phyloP scores from a whole-genome alignment of 2,329 filamentous ascomycete species.

The Venturiaceae sp. region DNA sequence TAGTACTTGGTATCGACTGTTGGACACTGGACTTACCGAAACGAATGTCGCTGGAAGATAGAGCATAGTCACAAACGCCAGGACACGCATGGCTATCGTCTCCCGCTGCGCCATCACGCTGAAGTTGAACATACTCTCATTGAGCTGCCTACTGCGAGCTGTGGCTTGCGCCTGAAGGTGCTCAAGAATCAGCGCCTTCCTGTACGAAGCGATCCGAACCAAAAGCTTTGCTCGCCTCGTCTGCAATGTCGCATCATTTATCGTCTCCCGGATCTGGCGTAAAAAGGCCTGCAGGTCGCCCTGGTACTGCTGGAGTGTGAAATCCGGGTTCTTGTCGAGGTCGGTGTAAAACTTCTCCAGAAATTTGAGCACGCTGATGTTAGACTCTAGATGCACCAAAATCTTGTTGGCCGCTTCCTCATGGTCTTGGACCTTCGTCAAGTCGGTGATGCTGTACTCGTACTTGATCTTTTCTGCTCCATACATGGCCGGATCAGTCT shows the following conservation, averaged over 20 bases:
- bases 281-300: slow-evolving; percentile 11
- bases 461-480: not conserved
- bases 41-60: slow-evolving; percentile 4
- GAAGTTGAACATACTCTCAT: slow-evolving; percentile 16
- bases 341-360: slow-evolving; percentile 15
- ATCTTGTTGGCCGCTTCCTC: slow-evolving; percentile 28
- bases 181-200: slow-evolving; percentile 19
- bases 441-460: slow-evolving; percentile 12
- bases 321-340: slow-evolving; percentile 12
- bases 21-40: slow-evolving; percentile 1
- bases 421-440: slow-evolving; percentile 24
- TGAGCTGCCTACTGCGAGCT: slow-evolving; percentile 11
- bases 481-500: not conserved
- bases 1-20: not conserved
- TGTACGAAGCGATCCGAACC: slow-evolving; percentile 21
- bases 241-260: slow-evolving; percentile 26
- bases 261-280: slow-evolving; percentile 21
- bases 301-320: slow-evolving; percentile 12
- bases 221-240: slow-evolving; percentile 24
- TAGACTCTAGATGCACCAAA: slow-evolving; percentile 27
- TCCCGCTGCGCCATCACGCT: slow-evolving; percentile 16
- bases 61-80: not conserved
- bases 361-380: slow-evolving; percentile 25
- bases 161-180: not conserved
- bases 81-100: slow-evolving; percentile 8